A percentile compares a stretch with the other conserved stretches of the same genome.
Evolutionary conservation across 1,139 yeast genomes (phyloP).

Genomic region (Blastobotrys proliferans): DNA sequence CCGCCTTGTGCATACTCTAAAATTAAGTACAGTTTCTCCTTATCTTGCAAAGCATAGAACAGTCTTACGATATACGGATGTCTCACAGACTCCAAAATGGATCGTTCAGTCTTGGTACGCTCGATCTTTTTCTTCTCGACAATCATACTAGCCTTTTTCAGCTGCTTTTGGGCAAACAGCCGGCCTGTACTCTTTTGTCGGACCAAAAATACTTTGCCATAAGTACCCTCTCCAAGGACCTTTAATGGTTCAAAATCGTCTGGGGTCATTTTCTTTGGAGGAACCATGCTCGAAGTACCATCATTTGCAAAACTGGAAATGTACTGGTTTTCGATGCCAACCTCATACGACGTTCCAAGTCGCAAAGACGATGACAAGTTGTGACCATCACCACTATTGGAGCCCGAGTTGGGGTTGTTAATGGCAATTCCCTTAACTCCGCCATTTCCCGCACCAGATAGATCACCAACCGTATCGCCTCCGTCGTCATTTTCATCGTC

Average conservation of each 20-base stretch:
- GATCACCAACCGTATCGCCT: constrained; percentile 1
- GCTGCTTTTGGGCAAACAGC: constrained; percentile 84
- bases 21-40: constrained; percentile 69
- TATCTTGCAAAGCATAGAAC: constrained; percentile 87
- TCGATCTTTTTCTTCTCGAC: constrained; percentile 49
- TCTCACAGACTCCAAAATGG: constrained; percentile 62
- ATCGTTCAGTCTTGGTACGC: constrained; percentile 67
- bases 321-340: constrained; percentile 40
- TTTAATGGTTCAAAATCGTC: constrained; percentile 71
- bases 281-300: constrained; percentile 5
- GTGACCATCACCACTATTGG: background rate
- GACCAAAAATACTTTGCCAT: constrained; percentile 82
- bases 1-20: constrained; percentile 93
- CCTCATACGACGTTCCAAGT: constrained; percentile 46
- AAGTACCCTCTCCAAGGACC: constrained; percentile 88
- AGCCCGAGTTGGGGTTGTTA: background rate
- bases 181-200: constrained; percentile 60
- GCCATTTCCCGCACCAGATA: background rate
- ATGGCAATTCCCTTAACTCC: background rate
- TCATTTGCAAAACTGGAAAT: constrained; percentile 30
- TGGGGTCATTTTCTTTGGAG: constrained; percentile 32
- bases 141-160: constrained; percentile 71
- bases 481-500: background rate
- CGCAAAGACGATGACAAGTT: constrained; percentile 21
- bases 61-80: constrained; percentile 88